Evolutionary conservation across 164 flowering plant species (phyloP).

Genomic region (Warburgia ugandensis): DNA sequence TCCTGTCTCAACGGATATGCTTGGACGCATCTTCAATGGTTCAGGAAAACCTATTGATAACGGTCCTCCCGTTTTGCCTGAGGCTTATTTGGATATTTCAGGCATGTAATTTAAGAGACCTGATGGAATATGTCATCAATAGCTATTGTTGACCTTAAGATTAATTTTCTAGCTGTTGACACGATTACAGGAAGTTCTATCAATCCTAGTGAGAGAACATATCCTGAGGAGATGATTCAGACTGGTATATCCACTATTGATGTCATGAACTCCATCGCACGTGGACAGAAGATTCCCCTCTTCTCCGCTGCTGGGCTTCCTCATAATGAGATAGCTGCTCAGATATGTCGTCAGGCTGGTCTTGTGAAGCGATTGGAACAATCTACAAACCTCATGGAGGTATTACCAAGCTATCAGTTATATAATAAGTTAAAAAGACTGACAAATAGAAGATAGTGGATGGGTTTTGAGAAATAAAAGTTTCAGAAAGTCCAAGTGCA

Average conservation of each 20-base stretch:
- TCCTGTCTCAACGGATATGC: slow-evolving; percentile 96
- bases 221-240: slow-evolving; percentile 99
- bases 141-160: not conserved
- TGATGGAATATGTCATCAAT: not conserved
- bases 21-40: slow-evolving; percentile 98
- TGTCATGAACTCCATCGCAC: slow-evolving; percentile 98
- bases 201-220: slow-evolving; percentile 98
- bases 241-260: slow-evolving; percentile 98
- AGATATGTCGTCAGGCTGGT: slow-evolving; percentile 98
- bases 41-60: slow-evolving; percentile 99
- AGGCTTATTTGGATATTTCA: slow-evolving; percentile 96
- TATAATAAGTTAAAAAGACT: not conserved
- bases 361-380: slow-evolving; percentile 84
- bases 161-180: not conserved
- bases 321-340: slow-evolving; percentile 98
- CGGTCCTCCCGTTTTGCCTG: slow-evolving; percentile 95
- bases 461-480: too few relatives aligned
- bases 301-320: slow-evolving; percentile 99
- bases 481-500: too few relatives aligned
- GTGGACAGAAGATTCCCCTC: slow-evolving; percentile 98
- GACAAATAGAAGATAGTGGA: not conserved
- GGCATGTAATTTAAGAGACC: slow-evolving; percentile 31
- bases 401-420: slow-evolving; percentile 15
- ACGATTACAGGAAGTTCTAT: slow-evolving; percentile 77
- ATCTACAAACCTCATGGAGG: slow-evolving; percentile 60